phyloP scores from a whole-genome alignment of 2,329 filamentous ascomycete genomes.

The Emmonsiellopsis sp. region DNA sequence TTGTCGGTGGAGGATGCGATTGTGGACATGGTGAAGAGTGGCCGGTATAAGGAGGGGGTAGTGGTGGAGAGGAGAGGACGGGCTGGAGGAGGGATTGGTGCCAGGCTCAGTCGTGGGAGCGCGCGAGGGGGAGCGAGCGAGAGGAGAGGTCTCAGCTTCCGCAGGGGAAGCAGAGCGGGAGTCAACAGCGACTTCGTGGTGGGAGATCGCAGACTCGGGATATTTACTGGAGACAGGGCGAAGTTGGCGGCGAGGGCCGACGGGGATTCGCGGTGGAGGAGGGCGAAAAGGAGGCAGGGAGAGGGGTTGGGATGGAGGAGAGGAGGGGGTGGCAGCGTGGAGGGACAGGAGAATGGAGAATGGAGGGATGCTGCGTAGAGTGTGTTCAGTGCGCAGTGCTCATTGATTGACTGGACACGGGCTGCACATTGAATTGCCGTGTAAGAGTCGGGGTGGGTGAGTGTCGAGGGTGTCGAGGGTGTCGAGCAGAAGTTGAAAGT shows the following conservation, averaged over 20 bases:
- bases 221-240: neutral
- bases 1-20: constrained; percentile 13
- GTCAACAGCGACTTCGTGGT: neutral
- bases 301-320: constrained; percentile 2
- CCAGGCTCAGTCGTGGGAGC: constrained; percentile 16
- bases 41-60: constrained; percentile 1
- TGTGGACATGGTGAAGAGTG: neutral
- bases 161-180: constrained; percentile 15
- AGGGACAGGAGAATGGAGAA: neutral
- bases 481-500: too few species aligned
- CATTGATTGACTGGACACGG: neutral
- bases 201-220: neutral
- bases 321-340: constrained; percentile 1
- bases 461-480: too few species aligned
- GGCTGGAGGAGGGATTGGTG: constrained; percentile 13
- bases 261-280: neutral
- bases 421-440: too few species aligned
- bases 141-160: constrained; percentile 18
- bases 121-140: constrained; percentile 11
- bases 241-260: neutral
- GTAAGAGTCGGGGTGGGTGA: too few species aligned
- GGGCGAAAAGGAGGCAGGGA: neutral
- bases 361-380: neutral
- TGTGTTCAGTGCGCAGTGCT: neutral
- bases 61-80: constrained; percentile 7